phyloP scores from a whole-genome alignment of 768 basidiomycete genomes.

The Leccinum rimulosum region DNA sequence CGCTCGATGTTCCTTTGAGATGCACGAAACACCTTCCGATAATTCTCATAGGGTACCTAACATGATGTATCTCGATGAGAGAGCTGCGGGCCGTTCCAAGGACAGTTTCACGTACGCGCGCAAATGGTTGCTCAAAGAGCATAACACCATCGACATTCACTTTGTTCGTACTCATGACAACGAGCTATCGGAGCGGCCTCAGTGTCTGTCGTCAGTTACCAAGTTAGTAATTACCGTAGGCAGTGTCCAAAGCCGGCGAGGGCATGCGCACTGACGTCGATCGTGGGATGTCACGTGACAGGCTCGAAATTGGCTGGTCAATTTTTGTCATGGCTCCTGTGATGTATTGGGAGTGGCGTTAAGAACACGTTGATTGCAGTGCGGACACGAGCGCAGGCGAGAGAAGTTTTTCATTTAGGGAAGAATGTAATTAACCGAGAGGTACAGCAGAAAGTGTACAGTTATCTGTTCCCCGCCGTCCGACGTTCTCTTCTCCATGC shows the following conservation, averaged over 20 bases:
- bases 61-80: constrained; percentile 12
- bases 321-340: background rate
- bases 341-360: background rate
- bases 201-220: constrained; percentile 8
- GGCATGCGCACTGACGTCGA: constrained; percentile 13
- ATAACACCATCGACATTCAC: constrained; percentile 70
- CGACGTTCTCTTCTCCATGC: constrained; percentile 48
- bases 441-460: background rate
- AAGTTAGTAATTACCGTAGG: background rate
- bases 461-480: constrained; percentile 14
- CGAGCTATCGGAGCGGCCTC: constrained; percentile 3
- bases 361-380: constrained; percentile 17
- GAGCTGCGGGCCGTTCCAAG: background rate
- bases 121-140: constrained; percentile 84
- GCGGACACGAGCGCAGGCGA: constrained; percentile 9
- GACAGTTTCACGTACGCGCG: constrained; percentile 46
- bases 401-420: constrained; percentile 9
- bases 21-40: constrained; percentile 82
- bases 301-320: background rate
- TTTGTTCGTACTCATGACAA: constrained; percentile 41
- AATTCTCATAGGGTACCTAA: constrained; percentile 88
- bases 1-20: constrained; percentile 81
- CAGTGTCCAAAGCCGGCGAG: background rate
- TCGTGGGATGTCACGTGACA: constrained; percentile 26
- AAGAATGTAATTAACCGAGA: constrained; percentile 7